Conservation (phyloP, 2,329 filamentous ascomycete genomes). For the Thelonectria olida region DNA sequence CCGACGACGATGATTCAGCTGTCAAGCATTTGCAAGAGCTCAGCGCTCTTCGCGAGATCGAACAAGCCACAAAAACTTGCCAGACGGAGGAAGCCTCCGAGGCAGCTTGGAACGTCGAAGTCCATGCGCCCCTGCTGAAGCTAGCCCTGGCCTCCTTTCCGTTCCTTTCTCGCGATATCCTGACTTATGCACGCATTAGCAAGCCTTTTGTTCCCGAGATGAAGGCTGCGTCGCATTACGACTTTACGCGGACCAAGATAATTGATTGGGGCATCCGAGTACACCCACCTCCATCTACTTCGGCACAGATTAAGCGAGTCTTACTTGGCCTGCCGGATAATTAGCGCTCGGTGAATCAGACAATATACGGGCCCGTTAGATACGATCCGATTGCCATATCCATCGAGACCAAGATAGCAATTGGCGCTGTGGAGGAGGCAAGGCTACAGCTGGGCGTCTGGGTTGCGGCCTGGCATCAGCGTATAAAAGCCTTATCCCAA, state of each 20-base stretch:
- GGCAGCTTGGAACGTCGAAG: slow-evolving; percentile 9
- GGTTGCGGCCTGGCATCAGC: slow-evolving; percentile 8
- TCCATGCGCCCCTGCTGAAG: slow-evolving; percentile 14
- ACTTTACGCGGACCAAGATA: slow-evolving; percentile 12
- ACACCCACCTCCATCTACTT: neutral
- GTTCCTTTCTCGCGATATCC: neutral
- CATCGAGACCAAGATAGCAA: slow-evolving; percentile 1
- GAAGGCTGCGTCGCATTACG: neutral
- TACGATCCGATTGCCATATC: slow-evolving; percentile 1
- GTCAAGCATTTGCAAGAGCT: neutral
- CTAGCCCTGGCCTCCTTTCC: slow-evolving; percentile 14
- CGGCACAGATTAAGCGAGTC: neutral
- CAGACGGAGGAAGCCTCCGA: neutral
- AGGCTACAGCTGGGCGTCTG: no score
- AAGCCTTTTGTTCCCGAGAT: slow-evolving; percentile 17
- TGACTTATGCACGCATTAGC: slow-evolving; percentile 12
- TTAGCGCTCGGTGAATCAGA: neutral
- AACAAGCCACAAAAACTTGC: neutral
- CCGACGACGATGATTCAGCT: neutral
- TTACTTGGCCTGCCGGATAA: neutral
- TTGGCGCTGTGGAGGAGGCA: neutral
- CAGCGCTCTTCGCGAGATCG: no score
- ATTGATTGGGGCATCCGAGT: slow-evolving; percentile 12
- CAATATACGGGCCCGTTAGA: slow-evolving; percentile 1
- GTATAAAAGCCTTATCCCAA: neutral